Evolutionary conservation across 1,139 yeast genomes (phyloP).

Genomic region (Saccharomyces hybrid): DNA sequence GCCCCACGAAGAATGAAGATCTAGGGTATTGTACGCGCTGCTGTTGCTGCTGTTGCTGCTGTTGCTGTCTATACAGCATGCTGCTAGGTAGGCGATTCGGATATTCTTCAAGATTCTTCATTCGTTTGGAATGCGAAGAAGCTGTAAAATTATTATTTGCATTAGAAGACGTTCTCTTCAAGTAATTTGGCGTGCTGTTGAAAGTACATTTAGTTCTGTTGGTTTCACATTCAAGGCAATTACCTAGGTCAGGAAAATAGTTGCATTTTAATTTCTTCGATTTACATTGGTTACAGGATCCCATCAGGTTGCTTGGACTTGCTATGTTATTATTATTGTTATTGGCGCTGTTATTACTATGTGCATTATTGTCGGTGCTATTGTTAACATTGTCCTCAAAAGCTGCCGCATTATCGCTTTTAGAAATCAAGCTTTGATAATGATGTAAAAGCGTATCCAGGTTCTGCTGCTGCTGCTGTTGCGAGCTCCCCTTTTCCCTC

Average conservation of each 20-base stretch:
- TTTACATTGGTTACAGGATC: slow-evolving; percentile 65
- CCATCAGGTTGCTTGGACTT: slow-evolving; percentile 12
- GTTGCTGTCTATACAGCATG: neutral
- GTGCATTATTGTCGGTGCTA: neutral
- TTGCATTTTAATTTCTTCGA: slow-evolving; percentile 60
- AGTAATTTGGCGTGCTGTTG: slow-evolving; percentile 21
- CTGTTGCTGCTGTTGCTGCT: slow-evolving; percentile 6
- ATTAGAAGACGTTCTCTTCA: neutral
- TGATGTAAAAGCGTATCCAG: slow-evolving; percentile 26
- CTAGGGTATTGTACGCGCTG: slow-evolving; percentile 54
- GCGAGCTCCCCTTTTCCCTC: slow-evolving; percentile 5
- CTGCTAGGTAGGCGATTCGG: neutral
- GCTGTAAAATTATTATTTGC: slow-evolving; percentile 9
- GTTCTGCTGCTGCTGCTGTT: slow-evolving; percentile 13
- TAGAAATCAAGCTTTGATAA: slow-evolving; percentile 21
- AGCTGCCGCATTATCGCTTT: slow-evolving; percentile 12
- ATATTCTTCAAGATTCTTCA: neutral
- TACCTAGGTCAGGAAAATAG: slow-evolving; percentile 46
- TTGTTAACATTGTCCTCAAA: neutral
- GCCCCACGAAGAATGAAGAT: slow-evolving; percentile 68
- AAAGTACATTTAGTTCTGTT: slow-evolving; percentile 61
- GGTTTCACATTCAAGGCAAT: slow-evolving; percentile 62
- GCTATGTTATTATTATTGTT: slow-evolving; percentile 8
- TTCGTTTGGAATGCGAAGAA: slow-evolving; percentile 9
- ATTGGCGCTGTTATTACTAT: neutral